Conservation (phyloP, 176 grass and related monocot species). For the Oryza coarctata region DNA sequence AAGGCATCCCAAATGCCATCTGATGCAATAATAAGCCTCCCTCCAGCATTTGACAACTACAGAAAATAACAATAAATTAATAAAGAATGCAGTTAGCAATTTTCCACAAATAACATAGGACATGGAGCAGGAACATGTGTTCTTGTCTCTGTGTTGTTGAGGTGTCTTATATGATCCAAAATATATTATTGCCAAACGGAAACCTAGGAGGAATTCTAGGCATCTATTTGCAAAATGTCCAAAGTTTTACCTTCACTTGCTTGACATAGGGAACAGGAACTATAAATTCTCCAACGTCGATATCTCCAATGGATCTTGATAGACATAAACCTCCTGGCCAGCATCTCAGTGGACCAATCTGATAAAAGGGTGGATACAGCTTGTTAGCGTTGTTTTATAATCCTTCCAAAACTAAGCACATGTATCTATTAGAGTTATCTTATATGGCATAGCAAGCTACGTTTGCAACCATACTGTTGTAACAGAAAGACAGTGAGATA, state of each 20-base stretch:
- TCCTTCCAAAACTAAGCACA: conserved; percentile 28
- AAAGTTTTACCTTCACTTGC: conserved; percentile 84
- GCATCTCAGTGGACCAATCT: conserved; percentile 92
- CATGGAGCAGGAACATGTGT: background rate
- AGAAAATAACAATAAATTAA: conserved; percentile 11
- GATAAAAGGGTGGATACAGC: conserved; percentile 22
- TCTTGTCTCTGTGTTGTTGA: background rate
- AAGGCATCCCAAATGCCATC: conserved; percentile 98
- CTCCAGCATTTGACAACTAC: conserved; percentile 82
- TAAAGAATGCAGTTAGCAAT: background rate
- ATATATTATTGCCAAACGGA: background rate
- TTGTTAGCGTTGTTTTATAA: conserved; percentile 10
- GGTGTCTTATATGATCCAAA: background rate
- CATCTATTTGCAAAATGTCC: background rate
- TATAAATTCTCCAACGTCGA: conserved; percentile 96
- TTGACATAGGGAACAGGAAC: conserved; percentile 95
- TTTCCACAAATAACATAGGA: background rate
- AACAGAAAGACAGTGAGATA: conserved; percentile 24
- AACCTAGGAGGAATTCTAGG: background rate
- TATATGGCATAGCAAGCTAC: conserved; percentile 19
- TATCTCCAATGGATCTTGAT: conserved; percentile 96
- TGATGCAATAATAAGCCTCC: conserved; percentile 96
- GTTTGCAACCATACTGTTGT: background rate
- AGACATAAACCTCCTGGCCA: conserved; percentile 94
- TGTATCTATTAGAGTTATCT: background rate